Evolutionary conservation across 257 asterid genomes (phyloP).

Genomic region (Nicotiana undulata): DNA sequence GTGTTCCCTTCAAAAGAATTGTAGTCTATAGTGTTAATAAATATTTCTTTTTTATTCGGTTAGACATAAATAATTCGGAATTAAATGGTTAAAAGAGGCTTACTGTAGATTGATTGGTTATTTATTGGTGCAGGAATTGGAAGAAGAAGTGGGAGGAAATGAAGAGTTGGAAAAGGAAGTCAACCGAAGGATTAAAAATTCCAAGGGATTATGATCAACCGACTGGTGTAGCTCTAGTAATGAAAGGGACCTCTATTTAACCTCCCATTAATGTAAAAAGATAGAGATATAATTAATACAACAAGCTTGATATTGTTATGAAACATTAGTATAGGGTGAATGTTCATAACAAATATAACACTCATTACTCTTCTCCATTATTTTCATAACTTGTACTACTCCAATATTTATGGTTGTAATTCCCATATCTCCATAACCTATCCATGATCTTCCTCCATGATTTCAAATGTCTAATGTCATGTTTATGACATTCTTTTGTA

Average conservation of each 20-base stretch:
- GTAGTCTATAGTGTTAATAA: background rate
- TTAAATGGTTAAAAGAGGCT: background rate
- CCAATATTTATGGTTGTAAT: no score
- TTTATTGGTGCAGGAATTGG: constrained; percentile 55
- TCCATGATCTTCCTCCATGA: no score
- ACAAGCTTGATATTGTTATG: no score
- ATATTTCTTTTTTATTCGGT: background rate
- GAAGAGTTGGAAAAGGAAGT: constrained; percentile 71
- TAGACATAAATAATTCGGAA: background rate
- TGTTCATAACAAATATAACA: no score
- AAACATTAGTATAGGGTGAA: no score
- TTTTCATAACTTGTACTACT: no score
- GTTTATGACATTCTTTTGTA: no score
- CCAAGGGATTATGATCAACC: constrained; percentile 31
- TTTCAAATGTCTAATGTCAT: no score
- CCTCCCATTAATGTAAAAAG: background rate
- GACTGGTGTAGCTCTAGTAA: background rate
- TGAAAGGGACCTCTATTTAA: background rate
- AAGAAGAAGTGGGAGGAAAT: constrained; percentile 80
- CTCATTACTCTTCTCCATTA: no score
- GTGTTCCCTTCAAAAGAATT: constrained; percentile 11
- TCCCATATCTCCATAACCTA: no score
- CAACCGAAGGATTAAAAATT: constrained; percentile 43
- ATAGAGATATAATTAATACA: background rate
- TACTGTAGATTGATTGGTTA: background rate